Evolutionary conservation across 441 rosid species (phyloP).

Genomic region (Viola pubescens): DNA sequence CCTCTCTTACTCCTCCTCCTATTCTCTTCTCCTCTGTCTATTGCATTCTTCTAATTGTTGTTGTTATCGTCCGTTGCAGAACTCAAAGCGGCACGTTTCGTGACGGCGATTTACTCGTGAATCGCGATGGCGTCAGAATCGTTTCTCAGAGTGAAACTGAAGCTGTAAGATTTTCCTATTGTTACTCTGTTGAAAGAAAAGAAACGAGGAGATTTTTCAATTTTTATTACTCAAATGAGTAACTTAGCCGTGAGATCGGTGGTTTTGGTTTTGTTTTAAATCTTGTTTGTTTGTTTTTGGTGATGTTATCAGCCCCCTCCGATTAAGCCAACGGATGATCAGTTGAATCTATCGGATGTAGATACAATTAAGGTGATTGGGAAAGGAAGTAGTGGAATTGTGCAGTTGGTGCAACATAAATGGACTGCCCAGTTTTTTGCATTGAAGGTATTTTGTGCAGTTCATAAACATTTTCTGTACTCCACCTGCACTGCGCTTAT

Average conservation of each 20-base stretch:
- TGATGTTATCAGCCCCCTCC: slow-evolving; percentile 59
- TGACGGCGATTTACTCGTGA: slow-evolving; percentile 91
- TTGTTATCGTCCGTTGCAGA: slow-evolving; percentile 25
- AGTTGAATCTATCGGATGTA: slow-evolving; percentile 69
- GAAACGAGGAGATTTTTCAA: not conserved
- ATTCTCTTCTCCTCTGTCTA: not conserved
- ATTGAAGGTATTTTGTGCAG: slow-evolving; percentile 47
- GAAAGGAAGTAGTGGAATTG: slow-evolving; percentile 90
- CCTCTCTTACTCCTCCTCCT: slow-evolving; percentile 2
- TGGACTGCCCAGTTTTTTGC: slow-evolving; percentile 97
- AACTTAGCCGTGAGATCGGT: not conserved
- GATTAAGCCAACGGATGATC: slow-evolving; percentile 69
- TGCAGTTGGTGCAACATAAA: slow-evolving; percentile 94
- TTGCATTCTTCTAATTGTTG: slow-evolving; percentile 4
- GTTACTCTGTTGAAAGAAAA: too few relatives aligned
- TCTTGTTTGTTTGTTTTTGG: slow-evolving; percentile 1
- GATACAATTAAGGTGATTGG: slow-evolving; percentile 82
- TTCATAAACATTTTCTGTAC: not conserved
- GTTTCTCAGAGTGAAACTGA: slow-evolving; percentile 47
- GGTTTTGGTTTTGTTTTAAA: not conserved
- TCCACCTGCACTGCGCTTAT: not conserved
- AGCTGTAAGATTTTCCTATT: slow-evolving; percentile 36
- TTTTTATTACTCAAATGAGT: not conserved
- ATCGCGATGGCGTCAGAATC: slow-evolving; percentile 79
- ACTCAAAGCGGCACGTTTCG: slow-evolving; percentile 83